Evolutionary conservation across 208 protist genomes (phyloP).

Genomic region (Crithidia mellificae): DNA sequence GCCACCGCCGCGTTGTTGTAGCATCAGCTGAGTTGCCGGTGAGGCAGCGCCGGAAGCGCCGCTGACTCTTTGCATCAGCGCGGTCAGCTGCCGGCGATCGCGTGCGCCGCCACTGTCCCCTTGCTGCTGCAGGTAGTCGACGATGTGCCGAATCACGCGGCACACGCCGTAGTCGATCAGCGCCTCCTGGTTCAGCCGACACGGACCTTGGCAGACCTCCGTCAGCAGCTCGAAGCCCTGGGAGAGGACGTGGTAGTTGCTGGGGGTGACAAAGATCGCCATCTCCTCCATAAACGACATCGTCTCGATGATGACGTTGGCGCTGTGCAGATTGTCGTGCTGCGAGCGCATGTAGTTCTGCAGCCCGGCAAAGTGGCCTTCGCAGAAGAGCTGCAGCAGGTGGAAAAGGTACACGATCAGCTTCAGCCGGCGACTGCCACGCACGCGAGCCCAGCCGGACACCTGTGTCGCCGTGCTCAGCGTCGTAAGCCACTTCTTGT

Average conservation of each 20-base stretch:
- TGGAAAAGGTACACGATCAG: constrained; percentile 71
- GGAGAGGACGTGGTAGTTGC: constrained; percentile 49
- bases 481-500: constrained; percentile 9
- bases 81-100: constrained; percentile 5
- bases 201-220: constrained; percentile 93
- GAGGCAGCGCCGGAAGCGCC: neutral
- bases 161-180: constrained; percentile 66
- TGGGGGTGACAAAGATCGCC: constrained; percentile 46
- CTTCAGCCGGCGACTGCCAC: constrained; percentile 44
- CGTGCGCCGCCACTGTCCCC: constrained; percentile 10
- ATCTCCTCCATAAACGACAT: constrained; percentile 67
- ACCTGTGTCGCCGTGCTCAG: constrained; percentile 21
- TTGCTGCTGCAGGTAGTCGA: constrained; percentile 34
- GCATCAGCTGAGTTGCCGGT: neutral
- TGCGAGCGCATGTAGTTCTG: constrained; percentile 92
- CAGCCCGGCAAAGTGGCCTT: constrained; percentile 86
- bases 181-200: constrained; percentile 79
- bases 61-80: constrained; percentile 8
- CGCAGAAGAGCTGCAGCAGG: constrained; percentile 92
- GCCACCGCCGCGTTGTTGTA: neutral
- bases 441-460: constrained; percentile 60
- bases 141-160: constrained; percentile 37
- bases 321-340: constrained; percentile 75
- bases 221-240: constrained; percentile 85
- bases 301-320: constrained; percentile 84